A percentile compares a stretch with the other conserved stretches of the same genome.
Evolutionary conservation across 2,329 filamentous ascomycete genomes (phyloP).

Genomic region (Annulohypoxylon truncatum): DNA sequence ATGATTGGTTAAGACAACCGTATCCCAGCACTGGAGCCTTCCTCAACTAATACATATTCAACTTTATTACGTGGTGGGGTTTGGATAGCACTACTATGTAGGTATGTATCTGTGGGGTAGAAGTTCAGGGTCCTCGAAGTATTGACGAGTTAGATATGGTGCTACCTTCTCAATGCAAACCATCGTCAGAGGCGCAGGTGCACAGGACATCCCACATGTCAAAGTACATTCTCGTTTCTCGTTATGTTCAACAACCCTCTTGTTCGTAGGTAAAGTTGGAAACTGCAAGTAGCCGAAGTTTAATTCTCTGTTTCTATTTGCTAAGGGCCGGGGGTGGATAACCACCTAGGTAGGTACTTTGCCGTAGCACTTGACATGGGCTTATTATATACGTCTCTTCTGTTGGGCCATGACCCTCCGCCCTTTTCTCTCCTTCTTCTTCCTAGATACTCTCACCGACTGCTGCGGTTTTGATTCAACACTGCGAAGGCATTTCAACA

Average conservation of each 20-base stretch:
- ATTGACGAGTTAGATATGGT: constrained; percentile 20
- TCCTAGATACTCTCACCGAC: constrained; percentile 24
- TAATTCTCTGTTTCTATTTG: constrained; percentile 7
- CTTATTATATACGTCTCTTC: constrained; percentile 25
- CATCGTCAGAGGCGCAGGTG: background rate
- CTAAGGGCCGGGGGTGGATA: background rate
- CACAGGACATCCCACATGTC: constrained; percentile 11
- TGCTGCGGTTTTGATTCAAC: constrained; percentile 38
- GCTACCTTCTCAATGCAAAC: constrained; percentile 26
- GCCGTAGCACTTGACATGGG: background rate
- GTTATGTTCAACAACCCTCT: background rate
- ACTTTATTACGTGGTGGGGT: constrained; percentile 29
- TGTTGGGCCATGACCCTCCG: constrained; percentile 1
- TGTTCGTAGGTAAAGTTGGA: background rate
- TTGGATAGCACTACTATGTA: background rate
- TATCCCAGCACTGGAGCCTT: constrained; percentile 8
- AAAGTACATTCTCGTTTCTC: background rate
- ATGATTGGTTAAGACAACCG: constrained; percentile 45
- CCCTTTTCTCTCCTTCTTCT: constrained; percentile 17
- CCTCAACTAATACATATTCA: constrained; percentile 10
- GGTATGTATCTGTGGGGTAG: constrained; percentile 19
- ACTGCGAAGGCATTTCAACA: constrained; percentile 41
- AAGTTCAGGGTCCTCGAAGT: constrained; percentile 27
- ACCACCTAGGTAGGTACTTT: background rate
- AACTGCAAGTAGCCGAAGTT: constrained; percentile 15